These are phyloP conservation scores for Acmispon strigosus DNA, from an alignment of 306 rosid genomes.

Conservation along the genomic window DNA sequence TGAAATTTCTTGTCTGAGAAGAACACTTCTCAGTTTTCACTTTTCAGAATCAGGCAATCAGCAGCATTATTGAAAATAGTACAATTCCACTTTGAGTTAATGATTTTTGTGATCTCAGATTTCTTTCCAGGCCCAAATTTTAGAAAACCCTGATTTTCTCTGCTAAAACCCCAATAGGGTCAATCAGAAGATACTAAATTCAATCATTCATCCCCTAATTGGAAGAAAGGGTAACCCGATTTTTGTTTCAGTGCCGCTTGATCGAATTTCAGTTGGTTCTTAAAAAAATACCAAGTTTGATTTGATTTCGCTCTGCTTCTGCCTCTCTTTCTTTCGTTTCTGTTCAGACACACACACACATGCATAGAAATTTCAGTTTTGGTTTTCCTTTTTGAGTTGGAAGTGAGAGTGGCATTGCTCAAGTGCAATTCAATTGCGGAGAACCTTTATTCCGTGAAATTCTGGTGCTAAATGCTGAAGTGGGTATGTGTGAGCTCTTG, in stretches of 20 bases:
- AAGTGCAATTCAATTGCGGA: constrained; percentile 32
- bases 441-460: constrained; percentile 15
- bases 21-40: constrained; percentile 10
- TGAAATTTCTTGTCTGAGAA: constrained; percentile 3
- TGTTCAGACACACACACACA: neutral
- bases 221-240: neutral
- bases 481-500: neutral
- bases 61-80: neutral
- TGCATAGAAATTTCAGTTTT: neutral
- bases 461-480: constrained; percentile 27
- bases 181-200: constrained; percentile 29
- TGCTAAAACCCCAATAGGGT: constrained; percentile 25
- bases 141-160: constrained; percentile 17
- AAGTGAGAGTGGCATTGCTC: constrained; percentile 15
- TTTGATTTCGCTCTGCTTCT: constrained; percentile 17
- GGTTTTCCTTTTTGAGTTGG: constrained; percentile 23
- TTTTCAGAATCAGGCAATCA: constrained; percentile 14
- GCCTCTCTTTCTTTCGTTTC: neutral
- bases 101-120: constrained; percentile 43
- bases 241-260: neutral
- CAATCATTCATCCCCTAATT: constrained; percentile 9
- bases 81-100: neutral
- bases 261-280: neutral
- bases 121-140: constrained; percentile 33
- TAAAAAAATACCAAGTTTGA: constrained; percentile 16